phyloP scores from a whole-genome alignment of 129 eudicot genomes.

The Flaveria trinervia region DNA sequence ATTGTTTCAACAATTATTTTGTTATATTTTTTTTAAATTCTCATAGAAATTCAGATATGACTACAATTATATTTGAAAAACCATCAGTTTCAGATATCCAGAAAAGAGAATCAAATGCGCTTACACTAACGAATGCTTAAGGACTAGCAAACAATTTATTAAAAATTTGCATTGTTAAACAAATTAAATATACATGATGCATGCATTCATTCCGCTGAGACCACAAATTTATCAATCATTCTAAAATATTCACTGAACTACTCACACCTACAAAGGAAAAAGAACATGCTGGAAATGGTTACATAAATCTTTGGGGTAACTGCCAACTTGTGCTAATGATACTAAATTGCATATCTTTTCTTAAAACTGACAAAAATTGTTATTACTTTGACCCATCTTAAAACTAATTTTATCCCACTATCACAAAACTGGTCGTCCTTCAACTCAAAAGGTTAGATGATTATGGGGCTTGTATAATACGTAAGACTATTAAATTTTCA shows the following conservation, averaged over 20 bases:
- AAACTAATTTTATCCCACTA: neutral
- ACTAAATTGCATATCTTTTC: conserved; percentile 1
- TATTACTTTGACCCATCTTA: neutral
- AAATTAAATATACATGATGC: neutral
- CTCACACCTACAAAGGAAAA: neutral
- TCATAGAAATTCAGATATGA: neutral
- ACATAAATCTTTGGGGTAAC: neutral
- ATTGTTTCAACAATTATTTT: neutral
- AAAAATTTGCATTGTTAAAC: neutral
- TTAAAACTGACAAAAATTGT: neutral
- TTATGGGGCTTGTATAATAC: neutral
- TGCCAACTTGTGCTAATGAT: neutral
- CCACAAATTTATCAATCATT: conserved; percentile 3
- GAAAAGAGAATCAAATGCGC: neutral
- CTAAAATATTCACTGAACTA: neutral
- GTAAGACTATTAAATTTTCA: neutral
- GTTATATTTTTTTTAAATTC: neutral
- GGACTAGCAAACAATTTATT: neutral
- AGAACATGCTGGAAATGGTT: neutral
- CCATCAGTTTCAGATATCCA: neutral
- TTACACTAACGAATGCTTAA: neutral
- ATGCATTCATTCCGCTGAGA: neutral
- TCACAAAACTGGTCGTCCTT: conserved; percentile 13
- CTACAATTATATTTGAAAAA: conserved; percentile 10
- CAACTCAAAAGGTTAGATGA: neutral